Conservation (phyloP, 2,329 filamentous ascomycete species). For the Pseudonectria foliicola region DNA sequence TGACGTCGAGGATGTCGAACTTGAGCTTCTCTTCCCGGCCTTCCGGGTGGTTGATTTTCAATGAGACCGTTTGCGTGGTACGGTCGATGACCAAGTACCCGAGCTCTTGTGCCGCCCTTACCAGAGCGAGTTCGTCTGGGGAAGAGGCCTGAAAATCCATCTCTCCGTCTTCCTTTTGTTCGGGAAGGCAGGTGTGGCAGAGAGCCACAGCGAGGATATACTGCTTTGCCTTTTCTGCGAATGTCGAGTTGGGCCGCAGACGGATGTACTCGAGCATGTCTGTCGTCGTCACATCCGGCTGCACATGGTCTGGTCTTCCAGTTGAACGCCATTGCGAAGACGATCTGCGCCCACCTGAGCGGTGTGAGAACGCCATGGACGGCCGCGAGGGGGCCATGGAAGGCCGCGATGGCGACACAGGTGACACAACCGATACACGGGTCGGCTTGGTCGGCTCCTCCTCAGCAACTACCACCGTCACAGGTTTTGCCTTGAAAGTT, state of each 20-base stretch:
- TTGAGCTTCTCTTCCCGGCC: slow-evolving; percentile 44
- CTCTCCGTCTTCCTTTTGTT: slow-evolving; percentile 58
- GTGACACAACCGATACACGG: slow-evolving; percentile 11
- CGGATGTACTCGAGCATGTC: slow-evolving; percentile 76
- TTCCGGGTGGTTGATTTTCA: slow-evolving; percentile 34
- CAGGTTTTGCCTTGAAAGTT: slow-evolving; percentile 22
- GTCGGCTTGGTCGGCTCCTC: slow-evolving; percentile 13
- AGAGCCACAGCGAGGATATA: slow-evolving; percentile 80
- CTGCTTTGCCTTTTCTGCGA: slow-evolving; percentile 71
- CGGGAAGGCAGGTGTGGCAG: slow-evolving; percentile 86
- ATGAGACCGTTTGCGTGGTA: slow-evolving; percentile 60
- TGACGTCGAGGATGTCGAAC: slow-evolving; percentile 77
- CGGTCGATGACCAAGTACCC: slow-evolving; percentile 72
- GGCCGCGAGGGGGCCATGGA: slow-evolving; percentile 22
- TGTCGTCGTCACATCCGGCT: slow-evolving; percentile 56
- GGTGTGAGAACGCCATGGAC: slow-evolving; percentile 22
- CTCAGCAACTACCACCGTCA: slow-evolving; percentile 25
- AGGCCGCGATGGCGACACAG: slow-evolving; percentile 24
- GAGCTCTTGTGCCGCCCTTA: slow-evolving; percentile 76
- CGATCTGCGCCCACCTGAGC: slow-evolving; percentile 32
- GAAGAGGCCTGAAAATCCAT: slow-evolving; percentile 84
- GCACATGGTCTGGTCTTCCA: slow-evolving; percentile 39
- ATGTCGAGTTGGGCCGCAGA: slow-evolving; percentile 65
- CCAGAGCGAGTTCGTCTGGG: slow-evolving; percentile 81
- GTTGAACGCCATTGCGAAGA: slow-evolving; percentile 45